Evolutionary conservation across 1,284 basidiomycete genomes (phyloP), one percentile per base, ranked within the genome.

Genomic region (Cryptococcus neoformans): DNA sequence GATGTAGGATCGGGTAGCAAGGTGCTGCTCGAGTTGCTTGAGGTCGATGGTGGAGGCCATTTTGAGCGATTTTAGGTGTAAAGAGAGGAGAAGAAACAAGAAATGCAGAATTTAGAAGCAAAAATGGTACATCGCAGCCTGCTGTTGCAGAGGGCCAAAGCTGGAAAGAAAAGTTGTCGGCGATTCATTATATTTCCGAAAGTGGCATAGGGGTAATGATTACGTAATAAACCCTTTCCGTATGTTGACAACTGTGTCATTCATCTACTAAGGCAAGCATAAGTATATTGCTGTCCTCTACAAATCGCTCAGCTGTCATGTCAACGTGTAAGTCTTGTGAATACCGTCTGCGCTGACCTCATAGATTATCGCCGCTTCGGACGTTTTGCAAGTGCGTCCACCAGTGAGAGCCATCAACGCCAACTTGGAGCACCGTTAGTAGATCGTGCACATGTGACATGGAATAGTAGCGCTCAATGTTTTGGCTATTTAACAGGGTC

Each of bases 1-100:
- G 58, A 95, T 82, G 80, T 95, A 96, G 61, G 90, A 91, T 77
- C 90, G 84, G 70, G 85, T 84, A 56, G 85, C 76, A 69, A 97
- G 88, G 83, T 94, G 89, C 62, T 86, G 75, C 74, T 95, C 89
- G 73, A 96, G 88, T 69, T 87, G 86, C 53, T 80, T 73, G 68
- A 92, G 82, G 79, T 91, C 83, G 6, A 28, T 21, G 45, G 14
- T 47, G 70, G 81, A 80, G 72, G 88, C 83, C 89, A 91, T 91
- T 69, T 67, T 72, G 62, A 56, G 49, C 57, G 51, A 47, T 45
- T 28, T 60, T 37, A 37, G 51, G 51, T 44, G 54, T 42, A 42
- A 42, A 56, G 47, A 59, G 41, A 57, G 45, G 45, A 53, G 41
- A 51, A 52, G 39, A 49, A 55, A 39, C 41, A 54, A 50, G 49